Base-by-base conservation (phyloP, 2,329 filamentous ascomycete species). In the Gnomoniopsis smithogilvyi region DNA sequence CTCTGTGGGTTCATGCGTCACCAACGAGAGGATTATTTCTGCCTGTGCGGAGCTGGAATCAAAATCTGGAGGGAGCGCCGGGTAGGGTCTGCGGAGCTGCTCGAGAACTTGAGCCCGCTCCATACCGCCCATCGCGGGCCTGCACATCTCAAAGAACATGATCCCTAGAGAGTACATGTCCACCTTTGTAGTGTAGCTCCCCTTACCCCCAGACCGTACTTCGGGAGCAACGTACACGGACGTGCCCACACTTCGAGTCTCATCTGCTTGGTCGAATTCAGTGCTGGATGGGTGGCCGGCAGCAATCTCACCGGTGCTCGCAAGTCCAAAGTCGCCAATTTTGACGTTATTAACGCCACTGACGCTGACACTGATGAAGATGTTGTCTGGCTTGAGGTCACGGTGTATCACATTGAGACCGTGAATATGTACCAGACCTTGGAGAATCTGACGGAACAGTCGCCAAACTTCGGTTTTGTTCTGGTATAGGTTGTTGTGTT, bases 111-210 rank as follows among this genome's bases (percentile, higher is more conserved):
- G 74, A 2, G 82, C 83, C 63, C 86, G 81, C 66, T 88, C 81
- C 84, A 88, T 88, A 4, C 85, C 85, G 12, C 79, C 65, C 69
- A 87, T 78, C 0, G 84, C 80, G 36, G 78, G 74, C 64, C 87
- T 93, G 68, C 90, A 96, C 95, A 99, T 99, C 73, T 99, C 95
- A 66, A 97, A 98, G 75, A 99, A 96, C 59, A 99, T 98, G 63
- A 99, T 90, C 0, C 95, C 95, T 46, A 99, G 80, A 0, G 94
- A 97, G 70, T 95, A 99, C 94, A 99, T 98, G 82, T 99, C 95
- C 1, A 98, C 93, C 73, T 97, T 98, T 59, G 91, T 88, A 61
- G 91, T 96, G 71, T 98, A 98, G 62, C 87, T 87, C 3, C 89
- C 89, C 34, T 83, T 83, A 6, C 87, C 87, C 6, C 83, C 83